Evolutionary conservation across 106 monocot species (phyloP).

Genomic region (Dioscorea zingiberensis): DNA sequence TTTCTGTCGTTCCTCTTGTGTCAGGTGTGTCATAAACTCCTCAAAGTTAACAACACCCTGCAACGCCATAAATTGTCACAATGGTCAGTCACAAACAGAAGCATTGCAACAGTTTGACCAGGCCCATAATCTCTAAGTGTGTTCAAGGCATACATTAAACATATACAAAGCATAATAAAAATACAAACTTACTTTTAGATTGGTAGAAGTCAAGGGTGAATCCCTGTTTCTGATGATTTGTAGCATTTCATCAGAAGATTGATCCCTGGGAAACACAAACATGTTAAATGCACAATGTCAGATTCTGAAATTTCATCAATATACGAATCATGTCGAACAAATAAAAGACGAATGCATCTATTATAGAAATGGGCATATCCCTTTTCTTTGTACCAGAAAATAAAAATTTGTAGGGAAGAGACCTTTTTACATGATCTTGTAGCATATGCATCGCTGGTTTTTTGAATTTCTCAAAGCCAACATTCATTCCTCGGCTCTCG

Average conservation of each 20-base stretch:
- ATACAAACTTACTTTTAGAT: constrained; percentile 45
- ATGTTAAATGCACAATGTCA: neutral
- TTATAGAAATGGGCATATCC: neutral
- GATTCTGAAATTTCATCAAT: neutral
- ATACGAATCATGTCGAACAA: neutral
- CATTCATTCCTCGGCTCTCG: constrained; percentile 18
- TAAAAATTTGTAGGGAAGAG: neutral
- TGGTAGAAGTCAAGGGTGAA: constrained; percentile 39
- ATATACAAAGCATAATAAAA: neutral
- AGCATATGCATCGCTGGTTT: constrained; percentile 17
- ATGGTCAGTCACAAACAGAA: neutral
- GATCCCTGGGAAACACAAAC: constrained; percentile 35
- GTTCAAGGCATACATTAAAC: neutral
- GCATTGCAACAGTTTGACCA: no score
- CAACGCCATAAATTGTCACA: neutral
- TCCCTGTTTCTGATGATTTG: constrained; percentile 37
- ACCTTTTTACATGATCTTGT: constrained; percentile 51
- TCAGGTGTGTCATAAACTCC: constrained; percentile 41
- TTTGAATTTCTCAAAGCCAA: constrained; percentile 23
- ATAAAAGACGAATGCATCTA: neutral
- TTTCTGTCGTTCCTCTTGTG: constrained; percentile 56
- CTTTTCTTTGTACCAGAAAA: neutral
- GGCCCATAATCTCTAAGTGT: no score
- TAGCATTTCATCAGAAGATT: constrained; percentile 29
- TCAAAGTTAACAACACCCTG: constrained; percentile 65